Base-by-base conservation (phyloP, 2,329 filamentous ascomycete genomes). In the Monosporascus cannonballus region DNA sequence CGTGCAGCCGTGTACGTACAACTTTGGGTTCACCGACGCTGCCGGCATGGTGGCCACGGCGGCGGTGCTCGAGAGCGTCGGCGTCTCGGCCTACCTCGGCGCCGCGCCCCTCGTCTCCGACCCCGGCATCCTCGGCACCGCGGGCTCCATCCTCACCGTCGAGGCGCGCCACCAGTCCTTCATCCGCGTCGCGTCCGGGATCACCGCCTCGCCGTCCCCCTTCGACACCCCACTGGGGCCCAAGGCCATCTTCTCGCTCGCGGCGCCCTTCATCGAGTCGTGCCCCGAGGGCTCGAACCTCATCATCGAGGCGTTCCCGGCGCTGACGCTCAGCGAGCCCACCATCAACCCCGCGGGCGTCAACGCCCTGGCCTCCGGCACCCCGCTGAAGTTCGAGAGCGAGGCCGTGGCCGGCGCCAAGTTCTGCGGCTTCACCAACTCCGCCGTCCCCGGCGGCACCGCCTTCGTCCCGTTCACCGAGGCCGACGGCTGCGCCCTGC, bases 161-260 rank as follows among this genome's bases (percentile, higher is more conserved):
- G 87, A 91, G 72, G 78, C 86, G 27, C 80, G 87, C 54, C 87
- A 91, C 71, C 85, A 89, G 71, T 85, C 84, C 56, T 84, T 87
- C 69, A 82, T 90, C 69, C 84, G 87, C 58, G 72, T 77, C 53
- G 82, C 81, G 39, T 73, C 77, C 20, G 76, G 78, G 54, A 73
- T 76, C 51, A 72, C 79, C 52, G 81, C 86, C 50, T 79, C 87
- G 4, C 84, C 87, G 4, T 80, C 82, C 64, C 78, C 86, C 25
- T 88, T 90, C 64, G 86, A 90, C 67, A 84, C 83, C 1, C 77
- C 87, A 1, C 81, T 91, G 14, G 80, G 80, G 30, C 82, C 85
- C 58, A 78, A 81, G 59, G 81, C 83, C 57, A 83, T 90, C 68
- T 90, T 89, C 76, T 86, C 85, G 38, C 79, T 91, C 51, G 87